Evolutionary conservation across 306 rosid genomes (phyloP), one percentile per base, ranked within the genome.

Genomic region (Dalbergia cochinchinensis): DNA sequence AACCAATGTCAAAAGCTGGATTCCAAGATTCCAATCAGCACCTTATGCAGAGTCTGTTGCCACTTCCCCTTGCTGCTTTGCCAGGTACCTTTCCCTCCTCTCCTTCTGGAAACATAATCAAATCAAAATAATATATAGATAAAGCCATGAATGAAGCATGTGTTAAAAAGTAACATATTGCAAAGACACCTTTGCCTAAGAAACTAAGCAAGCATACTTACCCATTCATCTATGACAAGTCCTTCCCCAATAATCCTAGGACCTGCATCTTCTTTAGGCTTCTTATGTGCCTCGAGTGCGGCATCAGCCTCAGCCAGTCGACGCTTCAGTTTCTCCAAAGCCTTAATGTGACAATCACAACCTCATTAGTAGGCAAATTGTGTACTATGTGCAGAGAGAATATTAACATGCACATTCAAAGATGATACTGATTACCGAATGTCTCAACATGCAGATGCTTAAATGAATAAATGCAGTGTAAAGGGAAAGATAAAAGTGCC

Each of bases 201-300:
- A 57, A 33, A 19, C 35, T 10, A 31, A 42, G 18, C 71, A 70
- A 33, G 73, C 14, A 67, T 20, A 86, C 92, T 84, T 68, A 92
- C 98, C 98, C 98, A 93, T 90, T 95, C 98, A 76, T 95, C 98
- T 76, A 95, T 95, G 60, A 95, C 99, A 8, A 95, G 98, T 67
- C 98, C 98, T 82, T 93, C 97, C 67, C 98, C 97, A 10, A 93
- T 88, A 50, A 91, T 90, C 81, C 79, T 89, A 60, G 93, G 89
- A 68, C 97, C 97, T 6, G 92, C 45, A 59, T 89, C 97, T 80
- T 93, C 97, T 1, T 87, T 83, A 35, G 91, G 97, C 73, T 93
- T 90, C 89, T 87, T 91, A 47, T 91, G 97, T 7, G 91, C 86
- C 87, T 93, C 98, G 7, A 91, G 74, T 0, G 91, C 97, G 60